Evolutionary conservation across 2,329 filamentous ascomycete species (phyloP).

Genomic region (Aspergillus pseudoglaucus): DNA sequence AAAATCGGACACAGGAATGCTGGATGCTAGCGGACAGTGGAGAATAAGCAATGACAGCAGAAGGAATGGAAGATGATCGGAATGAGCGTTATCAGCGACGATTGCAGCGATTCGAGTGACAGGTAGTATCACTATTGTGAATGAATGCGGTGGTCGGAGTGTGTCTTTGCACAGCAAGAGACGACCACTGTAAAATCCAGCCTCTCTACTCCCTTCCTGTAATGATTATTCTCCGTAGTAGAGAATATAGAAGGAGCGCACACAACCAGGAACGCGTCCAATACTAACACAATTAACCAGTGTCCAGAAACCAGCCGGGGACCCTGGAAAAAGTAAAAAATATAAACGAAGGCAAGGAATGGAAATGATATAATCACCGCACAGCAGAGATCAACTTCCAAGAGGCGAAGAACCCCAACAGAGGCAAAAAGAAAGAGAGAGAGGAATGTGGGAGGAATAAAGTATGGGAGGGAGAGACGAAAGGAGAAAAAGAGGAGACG

Average conservation of each 20-base stretch:
- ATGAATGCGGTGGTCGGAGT: slow-evolving; percentile 11
- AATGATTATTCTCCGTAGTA: not conserved
- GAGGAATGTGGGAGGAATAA: slow-evolving; percentile 2
- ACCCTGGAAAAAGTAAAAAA: slow-evolving; percentile 5
- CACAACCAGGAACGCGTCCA: slow-evolving; percentile 32
- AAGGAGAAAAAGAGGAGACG: slow-evolving; percentile 1
- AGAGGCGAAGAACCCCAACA: slow-evolving; percentile 6
- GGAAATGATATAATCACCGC: slow-evolving; percentile 7
- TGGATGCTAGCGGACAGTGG: slow-evolving; percentile 17
- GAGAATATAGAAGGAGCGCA: slow-evolving; percentile 22
- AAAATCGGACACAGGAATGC: slow-evolving; percentile 18
- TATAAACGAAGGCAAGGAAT: slow-evolving; percentile 11
- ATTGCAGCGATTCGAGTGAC: not conserved
- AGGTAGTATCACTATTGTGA: not conserved
- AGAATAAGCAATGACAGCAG: slow-evolving; percentile 11
- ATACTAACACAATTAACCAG: slow-evolving; percentile 4
- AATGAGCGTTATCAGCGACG: slow-evolving; percentile 25
- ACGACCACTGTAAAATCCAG: not conserved
- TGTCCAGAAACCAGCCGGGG: slow-evolving; percentile 8
- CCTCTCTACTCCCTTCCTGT: not conserved
- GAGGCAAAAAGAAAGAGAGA: slow-evolving; percentile 8
- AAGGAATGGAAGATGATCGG: slow-evolving; percentile 26
- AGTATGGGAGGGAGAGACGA: slow-evolving; percentile 10
- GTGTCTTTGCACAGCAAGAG: slow-evolving; percentile 29
- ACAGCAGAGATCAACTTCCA: no score